Conservation (phyloP, 306 rosid species). For the Acacia acuminata region DNA sequence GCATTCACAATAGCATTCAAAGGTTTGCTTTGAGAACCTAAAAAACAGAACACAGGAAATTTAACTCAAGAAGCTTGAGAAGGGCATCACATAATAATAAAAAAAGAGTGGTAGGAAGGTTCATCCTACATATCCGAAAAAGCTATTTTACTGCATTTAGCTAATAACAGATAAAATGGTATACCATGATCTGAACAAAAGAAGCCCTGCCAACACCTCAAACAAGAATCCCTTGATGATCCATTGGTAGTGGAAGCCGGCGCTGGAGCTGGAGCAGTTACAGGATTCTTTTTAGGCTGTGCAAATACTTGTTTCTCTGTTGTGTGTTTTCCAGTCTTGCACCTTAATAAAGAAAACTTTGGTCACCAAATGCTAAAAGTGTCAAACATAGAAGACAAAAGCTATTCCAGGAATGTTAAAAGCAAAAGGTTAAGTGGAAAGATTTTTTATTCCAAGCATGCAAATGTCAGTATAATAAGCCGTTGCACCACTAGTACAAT, state of each 20-base stretch:
- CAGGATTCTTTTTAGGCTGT: constrained; percentile 41
- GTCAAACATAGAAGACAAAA: background rate
- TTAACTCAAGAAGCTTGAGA: no score
- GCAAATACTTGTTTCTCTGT: constrained; percentile 65
- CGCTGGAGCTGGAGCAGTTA: constrained; percentile 36
- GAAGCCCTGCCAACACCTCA: no score
- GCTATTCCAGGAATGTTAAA: background rate
- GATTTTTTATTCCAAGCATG: background rate
- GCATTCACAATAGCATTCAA: no score
- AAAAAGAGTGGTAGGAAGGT: no score
- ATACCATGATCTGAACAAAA: no score
- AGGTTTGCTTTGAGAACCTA: no score
- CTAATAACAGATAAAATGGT: no score
- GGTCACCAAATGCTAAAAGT: constrained; percentile 26
- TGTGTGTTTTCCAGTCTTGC: constrained; percentile 90
- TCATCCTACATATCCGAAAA: no score
- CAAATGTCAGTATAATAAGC: constrained; percentile 1
- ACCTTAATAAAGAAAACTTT: constrained; percentile 43
- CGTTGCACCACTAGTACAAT: constrained; percentile 17
- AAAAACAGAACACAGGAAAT: no score
- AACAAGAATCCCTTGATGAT: constrained; percentile 60
- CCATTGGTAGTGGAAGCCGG: constrained; percentile 43
- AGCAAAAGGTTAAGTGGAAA: background rate
- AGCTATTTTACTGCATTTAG: no score
- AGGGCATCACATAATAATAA: no score